Percentiles rank a stretch among this genome's conserved stretches.
Evolutionary conservation across 106 monocot species (phyloP).

Genomic region (Dendrobium chrysotoxum): DNA sequence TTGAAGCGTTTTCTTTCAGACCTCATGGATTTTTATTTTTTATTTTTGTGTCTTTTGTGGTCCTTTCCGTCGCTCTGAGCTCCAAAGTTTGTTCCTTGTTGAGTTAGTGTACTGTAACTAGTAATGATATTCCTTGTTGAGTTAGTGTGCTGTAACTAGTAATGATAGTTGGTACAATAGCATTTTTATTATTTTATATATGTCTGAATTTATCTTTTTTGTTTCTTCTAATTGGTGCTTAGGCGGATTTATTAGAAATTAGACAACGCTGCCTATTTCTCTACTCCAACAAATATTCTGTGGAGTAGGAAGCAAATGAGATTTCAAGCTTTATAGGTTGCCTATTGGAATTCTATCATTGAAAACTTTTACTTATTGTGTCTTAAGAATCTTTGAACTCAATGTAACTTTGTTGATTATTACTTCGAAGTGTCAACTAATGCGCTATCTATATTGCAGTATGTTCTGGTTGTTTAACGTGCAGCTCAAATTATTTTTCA

Average conservation of each 20-base stretch:
- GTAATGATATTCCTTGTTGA: neutral
- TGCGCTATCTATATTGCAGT: neutral
- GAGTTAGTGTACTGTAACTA: neutral
- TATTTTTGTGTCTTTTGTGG: neutral
- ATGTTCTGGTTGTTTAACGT: neutral
- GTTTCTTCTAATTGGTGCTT: neutral
- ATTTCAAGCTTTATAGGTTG: neutral
- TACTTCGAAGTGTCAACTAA: neutral
- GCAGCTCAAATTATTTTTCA: neutral
- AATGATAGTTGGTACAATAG: neutral
- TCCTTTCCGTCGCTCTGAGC: neutral
- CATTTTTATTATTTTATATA: neutral
- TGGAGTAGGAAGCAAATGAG: neutral
- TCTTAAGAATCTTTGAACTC: neutral
- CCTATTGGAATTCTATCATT: neutral
- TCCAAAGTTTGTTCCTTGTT: neutral
- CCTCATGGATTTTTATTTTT: neutral
- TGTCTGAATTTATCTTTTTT: neutral
- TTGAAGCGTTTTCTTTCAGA: neutral
- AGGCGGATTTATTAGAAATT: neutral
- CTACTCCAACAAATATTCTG: neutral
- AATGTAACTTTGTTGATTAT: neutral
- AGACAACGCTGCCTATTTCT: neutral
- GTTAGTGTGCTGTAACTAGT: neutral
- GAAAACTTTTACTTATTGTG: neutral